phyloP scores from a whole-genome alignment of 2,329 filamentous ascomycete species.

The Chrysoporthe cubensis region DNA sequence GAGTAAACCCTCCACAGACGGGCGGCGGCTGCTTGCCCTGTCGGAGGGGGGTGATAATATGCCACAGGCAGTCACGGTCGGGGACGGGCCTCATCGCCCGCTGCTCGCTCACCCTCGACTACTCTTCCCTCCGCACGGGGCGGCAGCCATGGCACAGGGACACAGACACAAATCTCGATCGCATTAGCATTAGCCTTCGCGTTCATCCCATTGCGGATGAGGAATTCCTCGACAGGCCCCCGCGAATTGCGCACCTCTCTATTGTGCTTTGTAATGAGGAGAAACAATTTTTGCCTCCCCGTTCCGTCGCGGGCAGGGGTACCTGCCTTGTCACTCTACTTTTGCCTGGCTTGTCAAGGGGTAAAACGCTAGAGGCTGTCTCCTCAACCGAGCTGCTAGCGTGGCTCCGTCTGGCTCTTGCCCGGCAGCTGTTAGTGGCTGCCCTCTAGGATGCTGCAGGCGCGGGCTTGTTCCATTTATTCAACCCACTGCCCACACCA shows the following conservation, averaged over 20 bases:
- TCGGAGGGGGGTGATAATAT: too few species aligned
- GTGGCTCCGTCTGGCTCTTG: not conserved
- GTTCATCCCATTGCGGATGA: not conserved
- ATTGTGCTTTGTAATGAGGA: conserved; percentile 28
- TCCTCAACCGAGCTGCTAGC: conserved; percentile 11
- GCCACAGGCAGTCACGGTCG: too few species aligned
- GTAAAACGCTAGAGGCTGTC: not conserved
- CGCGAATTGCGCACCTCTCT: not conserved
- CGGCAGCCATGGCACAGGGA: not conserved
- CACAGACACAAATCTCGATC: conserved; percentile 2
- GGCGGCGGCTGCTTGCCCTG: too few species aligned
- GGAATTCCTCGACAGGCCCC: not conserved
- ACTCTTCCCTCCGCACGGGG: too few species aligned
- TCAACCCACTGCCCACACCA: conserved; percentile 30
- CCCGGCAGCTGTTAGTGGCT: conserved; percentile 23
- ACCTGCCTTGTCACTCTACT: conserved; percentile 20
- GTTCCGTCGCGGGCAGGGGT: conserved; percentile 7
- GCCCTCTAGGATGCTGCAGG: conserved; percentile 1
- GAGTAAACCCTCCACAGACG: too few species aligned
- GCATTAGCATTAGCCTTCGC: not conserved
- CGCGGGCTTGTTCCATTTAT: conserved; percentile 28
- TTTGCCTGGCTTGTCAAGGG: conserved; percentile 1
- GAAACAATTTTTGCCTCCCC: conserved; percentile 16
- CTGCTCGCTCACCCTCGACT: too few species aligned
- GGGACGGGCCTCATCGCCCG: too few species aligned